A percentile compares a stretch with the other conserved stretches of the same genome.
phyloP scores from a whole-genome alignment of 768 basidiomycete genomes.

The Macrolepiota dolichaula region DNA sequence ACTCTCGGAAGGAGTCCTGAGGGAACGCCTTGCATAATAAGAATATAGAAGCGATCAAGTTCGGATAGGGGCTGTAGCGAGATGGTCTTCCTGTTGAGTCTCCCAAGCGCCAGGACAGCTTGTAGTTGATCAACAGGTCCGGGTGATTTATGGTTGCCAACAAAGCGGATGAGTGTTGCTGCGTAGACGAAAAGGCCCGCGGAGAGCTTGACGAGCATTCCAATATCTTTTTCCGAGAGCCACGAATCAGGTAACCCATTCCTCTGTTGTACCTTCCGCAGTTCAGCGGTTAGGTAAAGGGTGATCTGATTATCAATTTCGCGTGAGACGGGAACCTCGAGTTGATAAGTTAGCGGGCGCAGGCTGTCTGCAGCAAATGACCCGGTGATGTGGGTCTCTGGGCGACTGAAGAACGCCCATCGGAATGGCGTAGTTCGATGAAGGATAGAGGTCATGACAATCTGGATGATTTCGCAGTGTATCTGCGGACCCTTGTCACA shows the following conservation, averaged over 20 bases:
- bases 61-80: neutral
- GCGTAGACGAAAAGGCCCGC: constrained; percentile 7
- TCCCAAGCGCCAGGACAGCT: neutral
- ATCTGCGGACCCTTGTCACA: neutral
- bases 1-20: neutral
- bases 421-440: neutral
- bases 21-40: neutral
- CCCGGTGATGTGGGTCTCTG: constrained; percentile 1
- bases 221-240: constrained; percentile 6
- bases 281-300: neutral
- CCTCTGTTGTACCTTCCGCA: neutral
- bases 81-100: neutral
- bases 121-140: neutral
- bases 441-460: neutral
- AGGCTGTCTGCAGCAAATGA: neutral
- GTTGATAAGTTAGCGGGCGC: no score
- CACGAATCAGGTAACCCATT: neutral
- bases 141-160: neutral
- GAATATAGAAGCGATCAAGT: neutral
- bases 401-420: neutral
- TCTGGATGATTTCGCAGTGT: neutral
- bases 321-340: constrained; percentile 1
- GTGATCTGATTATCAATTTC: constrained; percentile 3
- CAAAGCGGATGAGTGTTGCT: constrained; percentile 4
- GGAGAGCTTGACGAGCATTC: neutral